These are phyloP conservation scores for Lasiosphaeriaceae sp. DNA, from an alignment of 495 filamentous ascomycete species.

Conservation along the genomic window DNA sequence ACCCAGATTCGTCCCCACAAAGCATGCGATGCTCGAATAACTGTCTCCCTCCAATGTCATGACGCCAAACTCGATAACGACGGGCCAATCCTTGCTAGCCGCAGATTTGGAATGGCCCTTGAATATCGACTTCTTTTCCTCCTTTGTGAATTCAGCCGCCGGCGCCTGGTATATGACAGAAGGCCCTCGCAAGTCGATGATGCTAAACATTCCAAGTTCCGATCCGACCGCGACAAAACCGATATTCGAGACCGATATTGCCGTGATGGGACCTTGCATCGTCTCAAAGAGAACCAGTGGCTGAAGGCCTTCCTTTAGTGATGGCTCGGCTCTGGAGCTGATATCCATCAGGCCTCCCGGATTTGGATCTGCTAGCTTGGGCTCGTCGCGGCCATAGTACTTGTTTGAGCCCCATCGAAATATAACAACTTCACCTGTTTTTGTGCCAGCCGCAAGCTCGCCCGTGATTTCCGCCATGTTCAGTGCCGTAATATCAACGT, in stretches of 20 bases:
- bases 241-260: slow-evolving; percentile 78
- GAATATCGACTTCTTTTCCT: slow-evolving; percentile 64
- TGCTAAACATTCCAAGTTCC: slow-evolving; percentile 69
- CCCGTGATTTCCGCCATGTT: slow-evolving; percentile 71
- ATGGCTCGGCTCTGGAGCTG: slow-evolving; percentile 68
- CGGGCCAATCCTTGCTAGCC: slow-evolving; percentile 63
- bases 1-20: slow-evolving; percentile 83
- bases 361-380: slow-evolving; percentile 52
- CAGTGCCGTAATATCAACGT: slow-evolving; percentile 69
- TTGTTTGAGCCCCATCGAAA: slow-evolving; percentile 84
- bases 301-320: slow-evolving; percentile 74
- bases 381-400: slow-evolving; percentile 48
- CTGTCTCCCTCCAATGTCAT: slow-evolving; percentile 89
- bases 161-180: slow-evolving; percentile 74
- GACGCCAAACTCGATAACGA: slow-evolving; percentile 81
- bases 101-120: slow-evolving; percentile 39
- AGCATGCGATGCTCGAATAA: slow-evolving; percentile 90
- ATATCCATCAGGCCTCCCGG: slow-evolving; percentile 67
- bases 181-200: slow-evolving; percentile 86
- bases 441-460: slow-evolving; percentile 80
- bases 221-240: slow-evolving; percentile 88
- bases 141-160: slow-evolving; percentile 62
- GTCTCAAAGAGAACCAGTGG: slow-evolving; percentile 78
- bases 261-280: slow-evolving; percentile 72
- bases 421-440: slow-evolving; percentile 75